Conservation (phyloP, 306 rosid genomes). For the Pachyrhizus erosus region DNA sequence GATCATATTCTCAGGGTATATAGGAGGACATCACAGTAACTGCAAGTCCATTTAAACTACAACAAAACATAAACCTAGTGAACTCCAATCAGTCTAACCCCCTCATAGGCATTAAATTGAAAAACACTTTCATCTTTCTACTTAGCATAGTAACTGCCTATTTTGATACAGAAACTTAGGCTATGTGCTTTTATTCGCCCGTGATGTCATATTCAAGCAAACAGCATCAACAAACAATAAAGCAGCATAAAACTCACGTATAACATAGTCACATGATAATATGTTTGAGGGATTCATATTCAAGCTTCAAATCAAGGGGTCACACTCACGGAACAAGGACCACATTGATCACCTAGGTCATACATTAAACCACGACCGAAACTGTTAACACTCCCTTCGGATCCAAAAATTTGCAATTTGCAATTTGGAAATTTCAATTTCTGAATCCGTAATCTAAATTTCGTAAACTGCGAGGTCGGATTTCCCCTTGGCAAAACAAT, state of each 20-base stretch:
- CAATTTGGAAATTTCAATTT: conserved; percentile 38
- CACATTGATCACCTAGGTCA: conserved; percentile 45
- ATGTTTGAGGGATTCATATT: conserved; percentile 5
- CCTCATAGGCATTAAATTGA: not conserved
- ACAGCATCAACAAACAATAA: conserved; percentile 15
- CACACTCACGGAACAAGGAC: conserved; percentile 33
- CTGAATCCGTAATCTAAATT: conserved; percentile 32
- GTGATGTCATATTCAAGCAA: not conserved
- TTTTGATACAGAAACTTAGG: not conserved
- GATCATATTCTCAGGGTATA: not conserved
- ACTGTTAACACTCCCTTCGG: conserved; percentile 45
- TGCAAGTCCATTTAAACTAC: not conserved
- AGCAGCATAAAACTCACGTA: conserved; percentile 34
- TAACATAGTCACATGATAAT: conserved; percentile 11
- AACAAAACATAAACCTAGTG: not conserved
- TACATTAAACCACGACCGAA: conserved; percentile 20
- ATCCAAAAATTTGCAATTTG: conserved; percentile 43
- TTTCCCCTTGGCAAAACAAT: conserved; percentile 27
- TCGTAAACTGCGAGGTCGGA: conserved; percentile 31
- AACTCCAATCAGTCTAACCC: not conserved
- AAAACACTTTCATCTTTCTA: not conserved
- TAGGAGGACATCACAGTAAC: not conserved
- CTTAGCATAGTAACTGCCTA: conserved; percentile 1
- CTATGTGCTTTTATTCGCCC: not conserved
- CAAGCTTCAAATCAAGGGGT: conserved; percentile 25